These are phyloP conservation scores for Fagopyrum esculentum DNA, from an alignment of 148 eudicot genomes.

Conservation along the genomic window DNA sequence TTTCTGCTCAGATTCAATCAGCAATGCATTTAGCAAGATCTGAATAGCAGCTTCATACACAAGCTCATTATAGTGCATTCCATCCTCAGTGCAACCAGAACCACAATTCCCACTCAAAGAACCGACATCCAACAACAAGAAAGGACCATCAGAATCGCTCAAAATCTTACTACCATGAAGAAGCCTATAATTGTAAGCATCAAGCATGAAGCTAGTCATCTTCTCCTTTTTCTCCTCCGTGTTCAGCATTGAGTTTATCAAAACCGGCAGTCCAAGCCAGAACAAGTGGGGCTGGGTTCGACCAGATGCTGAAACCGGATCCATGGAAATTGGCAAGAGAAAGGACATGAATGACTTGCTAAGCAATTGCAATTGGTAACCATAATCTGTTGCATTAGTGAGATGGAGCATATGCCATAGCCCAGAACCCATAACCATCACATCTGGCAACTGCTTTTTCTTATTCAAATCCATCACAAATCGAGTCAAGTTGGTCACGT, in stretches of 20 bases:
- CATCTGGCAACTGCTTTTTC: slow-evolving; percentile 61
- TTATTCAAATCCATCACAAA: slow-evolving; percentile 28
- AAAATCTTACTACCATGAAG: slow-evolving; percentile 42
- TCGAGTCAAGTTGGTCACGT: slow-evolving; percentile 47
- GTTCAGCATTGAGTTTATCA: slow-evolving; percentile 76
- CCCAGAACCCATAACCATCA: slow-evolving; percentile 86
- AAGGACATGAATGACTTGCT: slow-evolving; percentile 40
- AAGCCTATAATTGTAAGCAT: slow-evolving; percentile 42
- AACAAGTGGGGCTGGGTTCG: slow-evolving; percentile 62
- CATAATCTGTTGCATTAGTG: slow-evolving; percentile 48
- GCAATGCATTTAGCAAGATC: slow-evolving; percentile 79
- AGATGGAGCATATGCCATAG: slow-evolving; percentile 93
- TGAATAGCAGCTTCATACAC: slow-evolving; percentile 82
- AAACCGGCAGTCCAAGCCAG: slow-evolving; percentile 81
- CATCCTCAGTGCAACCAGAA: slow-evolving; percentile 60
- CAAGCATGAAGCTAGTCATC: slow-evolving; percentile 43
- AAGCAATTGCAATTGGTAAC: slow-evolving; percentile 33
- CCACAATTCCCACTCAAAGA: slow-evolving; percentile 66
- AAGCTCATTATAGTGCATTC: slow-evolving; percentile 74
- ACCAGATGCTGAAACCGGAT: slow-evolving; percentile 17
- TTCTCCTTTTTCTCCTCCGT: slow-evolving; percentile 74
- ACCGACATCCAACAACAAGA: slow-evolving; percentile 52
- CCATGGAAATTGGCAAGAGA: slow-evolving; percentile 30
- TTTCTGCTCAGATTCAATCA: slow-evolving; percentile 84
- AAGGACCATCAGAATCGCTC: slow-evolving; percentile 62